Conservation (phyloP, 2,329 filamentous ascomycete species). For the Cordyceps cicadae region DNA sequence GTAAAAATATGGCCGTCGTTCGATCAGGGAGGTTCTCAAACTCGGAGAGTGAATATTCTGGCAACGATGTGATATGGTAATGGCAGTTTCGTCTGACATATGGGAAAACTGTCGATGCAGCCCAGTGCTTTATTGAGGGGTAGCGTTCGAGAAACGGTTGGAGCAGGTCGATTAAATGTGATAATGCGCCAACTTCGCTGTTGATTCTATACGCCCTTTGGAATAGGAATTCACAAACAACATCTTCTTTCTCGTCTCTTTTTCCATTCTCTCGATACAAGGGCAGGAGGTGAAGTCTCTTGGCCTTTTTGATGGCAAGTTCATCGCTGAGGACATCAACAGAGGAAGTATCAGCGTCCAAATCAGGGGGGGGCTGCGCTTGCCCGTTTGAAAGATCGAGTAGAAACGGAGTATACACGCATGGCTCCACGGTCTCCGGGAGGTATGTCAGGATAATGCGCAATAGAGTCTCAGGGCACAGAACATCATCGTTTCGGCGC, state of each 20-base stretch:
- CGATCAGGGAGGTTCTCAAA: constrained; percentile 56
- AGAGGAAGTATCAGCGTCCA: constrained; percentile 45
- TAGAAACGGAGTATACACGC: constrained; percentile 54
- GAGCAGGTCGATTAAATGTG: constrained; percentile 59
- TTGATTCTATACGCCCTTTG: constrained; percentile 62
- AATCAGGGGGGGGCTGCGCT: constrained; percentile 28
- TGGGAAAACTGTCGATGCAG: constrained; percentile 60
- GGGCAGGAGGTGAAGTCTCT: constrained; percentile 55
- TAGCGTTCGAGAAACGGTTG: constrained; percentile 58
- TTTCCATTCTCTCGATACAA: constrained; percentile 43
- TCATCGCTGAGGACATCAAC: constrained; percentile 54
- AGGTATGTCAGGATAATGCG: constrained; percentile 70
- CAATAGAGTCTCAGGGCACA: constrained; percentile 58
- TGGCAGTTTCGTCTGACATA: constrained; percentile 60
- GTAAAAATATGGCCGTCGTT: constrained; percentile 51
- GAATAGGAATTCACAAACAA: constrained; percentile 56
- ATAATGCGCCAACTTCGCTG: constrained; percentile 60
- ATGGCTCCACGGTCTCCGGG: constrained; percentile 60
- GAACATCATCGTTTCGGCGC: constrained; percentile 44
- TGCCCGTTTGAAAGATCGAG: constrained; percentile 45
- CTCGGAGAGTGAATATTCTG: constrained; percentile 46
- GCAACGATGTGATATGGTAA: constrained; percentile 51
- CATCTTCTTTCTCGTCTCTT: constrained; percentile 41
- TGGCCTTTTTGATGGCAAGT: constrained; percentile 54
- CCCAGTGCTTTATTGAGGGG: constrained; percentile 57